Percentiles rank a stretch among this genome's conserved stretches.
phyloP scores from a whole-genome alignment of 1,284 basidiomycete genomes.

The Cerrena zonata region DNA sequence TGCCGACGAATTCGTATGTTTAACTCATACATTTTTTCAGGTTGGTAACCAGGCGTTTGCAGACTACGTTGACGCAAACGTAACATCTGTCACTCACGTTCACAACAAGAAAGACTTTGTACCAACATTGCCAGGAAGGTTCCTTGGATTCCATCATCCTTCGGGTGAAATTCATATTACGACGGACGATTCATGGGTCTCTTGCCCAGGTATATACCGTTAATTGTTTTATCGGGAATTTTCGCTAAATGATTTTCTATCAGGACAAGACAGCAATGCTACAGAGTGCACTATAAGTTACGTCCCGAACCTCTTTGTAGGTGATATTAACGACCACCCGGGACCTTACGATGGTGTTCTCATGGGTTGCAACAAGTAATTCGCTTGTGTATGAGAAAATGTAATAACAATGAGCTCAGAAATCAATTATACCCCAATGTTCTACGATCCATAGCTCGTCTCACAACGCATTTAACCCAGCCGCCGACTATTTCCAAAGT shows the following conservation, averaged over 20 bases:
- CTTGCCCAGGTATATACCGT: constrained; percentile 13
- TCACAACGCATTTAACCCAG: no score
- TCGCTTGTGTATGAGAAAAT: no score
- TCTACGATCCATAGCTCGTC: no score
- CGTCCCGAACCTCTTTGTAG: constrained; percentile 44
- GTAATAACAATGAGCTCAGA: no score
- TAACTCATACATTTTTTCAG: constrained; percentile 20
- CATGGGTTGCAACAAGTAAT: no score
- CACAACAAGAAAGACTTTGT: constrained; percentile 27
- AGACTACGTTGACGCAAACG: constrained; percentile 47
- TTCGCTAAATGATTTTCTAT: neutral
- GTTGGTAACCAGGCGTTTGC: constrained; percentile 58
- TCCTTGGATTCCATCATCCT: constrained; percentile 18
- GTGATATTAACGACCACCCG: constrained; percentile 41
- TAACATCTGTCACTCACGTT: constrained; percentile 33
- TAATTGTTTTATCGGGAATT: constrained; percentile 13
- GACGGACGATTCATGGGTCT: constrained; percentile 10
- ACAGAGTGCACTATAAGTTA: constrained; percentile 48
- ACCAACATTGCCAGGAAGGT: constrained; percentile 20
- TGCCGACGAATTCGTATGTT: no score
- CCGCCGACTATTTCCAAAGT: no score
- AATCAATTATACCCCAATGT: no score
- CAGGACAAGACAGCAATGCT: constrained; percentile 54
- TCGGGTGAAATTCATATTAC: constrained; percentile 15
- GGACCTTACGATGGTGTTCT: constrained; percentile 54